Evolutionary conservation across 129 eudicot species (phyloP), one percentile per base, ranked within the genome.

Genomic region (Deinandra increscens): DNA sequence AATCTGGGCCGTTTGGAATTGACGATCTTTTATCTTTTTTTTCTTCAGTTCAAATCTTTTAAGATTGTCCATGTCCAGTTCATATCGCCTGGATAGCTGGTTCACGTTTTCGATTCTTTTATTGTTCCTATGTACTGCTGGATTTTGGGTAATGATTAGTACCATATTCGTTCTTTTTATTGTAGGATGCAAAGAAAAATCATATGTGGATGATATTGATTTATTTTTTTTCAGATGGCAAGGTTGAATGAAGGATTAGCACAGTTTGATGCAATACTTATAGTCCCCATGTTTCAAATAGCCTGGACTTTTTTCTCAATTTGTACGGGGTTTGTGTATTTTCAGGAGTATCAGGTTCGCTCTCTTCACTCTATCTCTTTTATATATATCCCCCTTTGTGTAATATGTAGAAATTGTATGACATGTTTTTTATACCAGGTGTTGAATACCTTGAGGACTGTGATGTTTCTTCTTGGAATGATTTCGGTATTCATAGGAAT

Each of bases 271-370:
- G 99, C 97, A 7, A 93, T 93, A 72, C 87, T 93, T 69, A 93
- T 93, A 65, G 99, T 93, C 70, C 99, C 99, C 22, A 93, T 93
- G 99, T 93, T 93, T 81, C 99, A 93, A 84, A 93, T 93, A 75
- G 92, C 80, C 62, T 93, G 99, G 99, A 93, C 99, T 0, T 93
- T 89, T 72, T 93, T 93, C 79, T 93, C 99, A 42, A 93, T 93
- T 50, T 89, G 92, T 87, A 93, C 99, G 74, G 99, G 99, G 79
- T 84, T 93, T 77, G 85, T 93, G 20, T 93, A 89, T 80, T 93
- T 93, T 63, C 99, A 93, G 81, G 99, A 93, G 79, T 93, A 87
- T 74, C 99, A 93, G 99, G 98, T 93, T 54, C 71, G 37, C 78
- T 69, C 43, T 44, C 76, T 15, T 68, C 22, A 9, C 44, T 49